These are phyloP conservation scores for Fusarium temperatum DNA, from an alignment of 2,329 filamentous ascomycete genomes.

Conservation along the genomic window DNA sequence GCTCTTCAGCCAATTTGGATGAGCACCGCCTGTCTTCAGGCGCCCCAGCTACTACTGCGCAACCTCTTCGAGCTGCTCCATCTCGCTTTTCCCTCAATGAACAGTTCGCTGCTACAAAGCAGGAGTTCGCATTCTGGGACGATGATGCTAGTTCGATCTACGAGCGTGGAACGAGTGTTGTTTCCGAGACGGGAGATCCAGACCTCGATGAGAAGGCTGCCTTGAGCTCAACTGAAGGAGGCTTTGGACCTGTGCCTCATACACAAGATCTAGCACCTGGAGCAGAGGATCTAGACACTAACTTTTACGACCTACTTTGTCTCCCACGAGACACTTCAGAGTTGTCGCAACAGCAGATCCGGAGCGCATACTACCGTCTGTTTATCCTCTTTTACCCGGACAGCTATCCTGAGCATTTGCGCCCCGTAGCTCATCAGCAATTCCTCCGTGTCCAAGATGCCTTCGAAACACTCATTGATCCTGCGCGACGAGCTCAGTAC, in stretches of 20 bases:
- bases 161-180: slow-evolving; percentile 44
- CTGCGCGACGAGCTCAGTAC: slow-evolving; percentile 53
- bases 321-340: slow-evolving; percentile 47
- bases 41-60: slow-evolving; percentile 18
- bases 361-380: slow-evolving; percentile 56
- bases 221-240: slow-evolving; percentile 21
- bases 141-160: slow-evolving; percentile 58
- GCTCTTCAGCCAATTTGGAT: slow-evolving; percentile 37
- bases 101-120: slow-evolving; percentile 58
- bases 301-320: slow-evolving; percentile 58
- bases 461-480: slow-evolving; percentile 59
- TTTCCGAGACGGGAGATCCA: slow-evolving; percentile 29
- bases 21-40: slow-evolving; percentile 33
- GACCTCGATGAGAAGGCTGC: slow-evolving; percentile 26
- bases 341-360: slow-evolving; percentile 48
- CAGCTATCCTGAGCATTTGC: slow-evolving; percentile 51
- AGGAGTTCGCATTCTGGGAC: slow-evolving; percentile 58
- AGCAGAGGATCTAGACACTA: slow-evolving; percentile 35
- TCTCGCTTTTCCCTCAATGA: slow-evolving; percentile 59
- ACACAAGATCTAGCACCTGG: background rate
- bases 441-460: slow-evolving; percentile 54
- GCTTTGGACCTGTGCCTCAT: background rate
- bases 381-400: slow-evolving; percentile 56
- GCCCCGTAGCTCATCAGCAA: slow-evolving; percentile 51
- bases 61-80: slow-evolving; percentile 47